Evolutionary conservation across 352 stramenopile species (phyloP).

Genomic region (Phytopythium sindhum): DNA sequence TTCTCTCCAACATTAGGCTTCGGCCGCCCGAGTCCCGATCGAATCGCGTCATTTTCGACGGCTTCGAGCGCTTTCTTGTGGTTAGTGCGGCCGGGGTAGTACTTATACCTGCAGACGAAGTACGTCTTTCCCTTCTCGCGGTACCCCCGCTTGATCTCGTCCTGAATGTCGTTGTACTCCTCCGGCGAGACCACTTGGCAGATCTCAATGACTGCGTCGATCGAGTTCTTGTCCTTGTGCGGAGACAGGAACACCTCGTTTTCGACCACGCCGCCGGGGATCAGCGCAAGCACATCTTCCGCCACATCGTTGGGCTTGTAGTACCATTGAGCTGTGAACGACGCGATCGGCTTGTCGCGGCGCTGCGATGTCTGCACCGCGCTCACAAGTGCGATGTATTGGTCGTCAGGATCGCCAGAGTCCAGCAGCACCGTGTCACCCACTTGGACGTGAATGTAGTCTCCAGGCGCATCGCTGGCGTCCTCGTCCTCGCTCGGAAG

Average conservation of each 20-base stretch:
- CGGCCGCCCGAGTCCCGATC: slow-evolving; percentile 49
- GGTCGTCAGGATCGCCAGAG: slow-evolving; percentile 59
- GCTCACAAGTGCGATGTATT: slow-evolving; percentile 74
- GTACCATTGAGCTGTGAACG: slow-evolving; percentile 84
- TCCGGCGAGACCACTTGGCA: slow-evolving; percentile 74
- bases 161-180: slow-evolving; percentile 70
- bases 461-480: slow-evolving; percentile 41
- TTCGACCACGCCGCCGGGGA: slow-evolving; percentile 55
- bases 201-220: slow-evolving; percentile 72
- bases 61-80: slow-evolving; percentile 63
- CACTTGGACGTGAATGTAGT: slow-evolving; percentile 66
- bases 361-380: slow-evolving; percentile 63
- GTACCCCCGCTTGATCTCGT: slow-evolving; percentile 67
- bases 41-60: slow-evolving; percentile 71
- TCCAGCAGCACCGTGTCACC: slow-evolving; percentile 79
- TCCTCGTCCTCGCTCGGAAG: slow-evolving; percentile 29
- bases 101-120: slow-evolving; percentile 82
- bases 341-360: slow-evolving; percentile 32
- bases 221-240: slow-evolving; percentile 81
- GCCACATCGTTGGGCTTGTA: slow-evolving; percentile 78
- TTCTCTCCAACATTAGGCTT: slow-evolving; percentile 67
- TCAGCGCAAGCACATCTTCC: slow-evolving; percentile 52
- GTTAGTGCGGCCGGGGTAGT: slow-evolving; percentile 63
- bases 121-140: slow-evolving; percentile 57
- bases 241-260: slow-evolving; percentile 82